A percentile compares a stretch with the other conserved stretches of the same genome.
These are phyloP conservation scores for Entomortierella lignicola DNA, from an alignment of 192 early-diverging fungal species.

Conservation along the genomic window DNA sequence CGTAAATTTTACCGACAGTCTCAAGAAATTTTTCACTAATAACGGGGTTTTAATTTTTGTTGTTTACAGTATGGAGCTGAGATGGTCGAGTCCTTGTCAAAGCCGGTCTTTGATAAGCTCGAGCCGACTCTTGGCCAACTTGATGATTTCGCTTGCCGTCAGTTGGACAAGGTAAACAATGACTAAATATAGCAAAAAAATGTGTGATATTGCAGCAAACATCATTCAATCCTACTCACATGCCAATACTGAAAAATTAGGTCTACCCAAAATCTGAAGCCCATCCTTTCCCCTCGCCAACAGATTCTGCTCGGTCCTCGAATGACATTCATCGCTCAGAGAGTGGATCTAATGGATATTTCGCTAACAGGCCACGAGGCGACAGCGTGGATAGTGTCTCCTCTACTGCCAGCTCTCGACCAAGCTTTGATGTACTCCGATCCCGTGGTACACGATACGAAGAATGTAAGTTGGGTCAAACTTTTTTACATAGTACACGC, in stretches of 20 bases:
- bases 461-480: slow-evolving; percentile 18
- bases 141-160: slow-evolving; percentile 81
- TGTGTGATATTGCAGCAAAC: neutral
- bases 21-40: too few species aligned
- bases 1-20: too few species aligned
- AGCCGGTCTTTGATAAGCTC: slow-evolving; percentile 79
- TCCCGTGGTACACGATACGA: slow-evolving; percentile 39
- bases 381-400: slow-evolving; percentile 44
- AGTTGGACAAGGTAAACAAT: slow-evolving; percentile 72
- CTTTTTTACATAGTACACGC: too few species aligned
- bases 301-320: slow-evolving; percentile 54
- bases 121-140: slow-evolving; percentile 72
- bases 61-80: slow-evolving; percentile 72
- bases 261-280: slow-evolving; percentile 47
- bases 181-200: neutral
- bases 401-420: slow-evolving; percentile 34
- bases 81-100: slow-evolving; percentile 81
- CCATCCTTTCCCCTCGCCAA: slow-evolving; percentile 41
- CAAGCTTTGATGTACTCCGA: slow-evolving; percentile 40
- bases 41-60: neutral
- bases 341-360: slow-evolving; percentile 32
- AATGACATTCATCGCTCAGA: slow-evolving; percentile 43
- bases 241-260: slow-evolving; percentile 2
- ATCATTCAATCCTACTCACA: slow-evolving; percentile 5
- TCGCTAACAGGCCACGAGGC: slow-evolving; percentile 41